Conservation (phyloP, 441 rosid genomes). For the Populus hybrid region DNA sequence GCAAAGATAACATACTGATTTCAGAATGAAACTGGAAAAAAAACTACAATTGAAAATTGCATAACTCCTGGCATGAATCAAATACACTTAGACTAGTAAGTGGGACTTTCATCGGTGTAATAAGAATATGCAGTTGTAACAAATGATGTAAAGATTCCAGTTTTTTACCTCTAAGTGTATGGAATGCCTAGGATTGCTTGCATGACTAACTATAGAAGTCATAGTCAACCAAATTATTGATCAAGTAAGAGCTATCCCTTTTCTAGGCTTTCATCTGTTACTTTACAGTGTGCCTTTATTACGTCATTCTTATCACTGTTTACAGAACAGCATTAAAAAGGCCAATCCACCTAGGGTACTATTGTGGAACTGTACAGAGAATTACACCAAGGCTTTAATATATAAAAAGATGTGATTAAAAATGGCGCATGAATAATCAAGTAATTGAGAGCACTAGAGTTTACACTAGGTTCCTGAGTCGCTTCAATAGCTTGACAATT, state of each 20-base stretch:
- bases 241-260: background rate
- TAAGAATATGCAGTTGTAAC: background rate
- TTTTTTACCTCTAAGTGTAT: background rate
- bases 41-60: conserved; percentile 4
- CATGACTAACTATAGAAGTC: background rate
- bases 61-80: background rate
- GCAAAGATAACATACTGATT: conserved; percentile 9
- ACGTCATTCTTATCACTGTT: background rate
- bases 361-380: background rate
- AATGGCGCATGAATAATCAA: conserved; percentile 10
- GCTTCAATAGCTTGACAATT: conserved; percentile 60
- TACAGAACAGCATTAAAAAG: background rate
- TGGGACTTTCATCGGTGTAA: background rate
- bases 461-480: conserved; percentile 79
- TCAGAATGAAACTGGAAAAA: conserved; percentile 8
- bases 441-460: conserved; percentile 21
- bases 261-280: background rate
- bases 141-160: background rate
- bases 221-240: background rate
- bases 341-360: background rate
- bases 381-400: too few relatives aligned
- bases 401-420: background rate
- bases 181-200: background rate
- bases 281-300: background rate
- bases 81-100: background rate